Percentiles rank a stretch among this genome's conserved stretches.
Conservation (phyloP, 1,139 yeast species). For the Pichia cactophila region DNA sequence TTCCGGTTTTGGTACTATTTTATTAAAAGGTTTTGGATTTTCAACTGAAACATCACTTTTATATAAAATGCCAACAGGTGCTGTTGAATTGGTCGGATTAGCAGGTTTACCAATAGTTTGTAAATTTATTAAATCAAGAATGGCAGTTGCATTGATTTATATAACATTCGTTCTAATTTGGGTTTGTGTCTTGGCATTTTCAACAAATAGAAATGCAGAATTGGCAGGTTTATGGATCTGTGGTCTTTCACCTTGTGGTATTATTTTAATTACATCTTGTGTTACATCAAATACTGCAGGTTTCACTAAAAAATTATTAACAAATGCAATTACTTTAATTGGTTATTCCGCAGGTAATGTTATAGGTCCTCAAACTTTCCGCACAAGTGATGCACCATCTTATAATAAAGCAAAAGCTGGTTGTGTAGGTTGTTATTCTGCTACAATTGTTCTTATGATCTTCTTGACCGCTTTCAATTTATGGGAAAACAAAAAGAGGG, state of each 20-base stretch:
- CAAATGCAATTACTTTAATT: constrained; percentile 51
- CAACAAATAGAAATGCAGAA: constrained; percentile 28
- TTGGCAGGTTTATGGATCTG: constrained; percentile 37
- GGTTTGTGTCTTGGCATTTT: constrained; percentile 43
- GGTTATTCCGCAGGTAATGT: constrained; percentile 64
- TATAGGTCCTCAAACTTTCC: constrained; percentile 64
- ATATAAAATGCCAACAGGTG: constrained; percentile 36
- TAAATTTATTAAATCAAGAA: constrained; percentile 29
- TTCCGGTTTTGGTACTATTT: constrained; percentile 39
- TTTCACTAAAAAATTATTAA: constrained; percentile 55
- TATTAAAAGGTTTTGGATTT: constrained; percentile 42
- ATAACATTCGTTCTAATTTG: constrained; percentile 34
- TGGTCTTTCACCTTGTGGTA: constrained; percentile 31
- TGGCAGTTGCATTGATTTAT: constrained; percentile 38
- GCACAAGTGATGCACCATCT: constrained; percentile 19
- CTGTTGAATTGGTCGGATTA: constrained; percentile 32
- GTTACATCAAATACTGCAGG: constrained; percentile 52
- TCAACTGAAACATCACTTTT: constrained; percentile 32
- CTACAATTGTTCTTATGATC: constrained; percentile 16
- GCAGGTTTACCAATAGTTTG: constrained; percentile 14
- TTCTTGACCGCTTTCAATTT: constrained; percentile 10
- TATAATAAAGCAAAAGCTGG: constrained; percentile 23
- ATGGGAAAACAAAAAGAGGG: constrained; percentile 16
- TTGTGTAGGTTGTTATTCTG: constrained; percentile 22
- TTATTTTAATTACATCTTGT: constrained; percentile 33